These are phyloP conservation scores for Neolentinus lepideus DNA, from an alignment of 1,284 basidiomycete species.

Conservation along the genomic window DNA sequence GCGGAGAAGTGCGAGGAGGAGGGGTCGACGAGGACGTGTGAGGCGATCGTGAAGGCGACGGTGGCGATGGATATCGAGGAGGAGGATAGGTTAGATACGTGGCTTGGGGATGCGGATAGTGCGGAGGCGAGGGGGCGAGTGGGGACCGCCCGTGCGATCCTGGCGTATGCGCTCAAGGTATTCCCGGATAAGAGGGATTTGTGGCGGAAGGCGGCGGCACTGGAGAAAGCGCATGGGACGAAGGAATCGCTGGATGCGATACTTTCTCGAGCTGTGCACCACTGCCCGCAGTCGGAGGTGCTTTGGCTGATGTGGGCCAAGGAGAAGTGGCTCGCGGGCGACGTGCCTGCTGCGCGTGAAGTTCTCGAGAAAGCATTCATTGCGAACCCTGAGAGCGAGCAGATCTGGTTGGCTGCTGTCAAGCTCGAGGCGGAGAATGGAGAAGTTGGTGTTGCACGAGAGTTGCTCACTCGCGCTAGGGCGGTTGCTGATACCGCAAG, in stretches of 20 bases:
- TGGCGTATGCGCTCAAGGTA: conserved; percentile 87
- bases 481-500: conserved; percentile 87
- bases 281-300: conserved; percentile 91
- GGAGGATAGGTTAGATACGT: conserved; percentile 85
- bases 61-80: conserved; percentile 94
- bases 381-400: conserved; percentile 93
- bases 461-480: conserved; percentile 83
- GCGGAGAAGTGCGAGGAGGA: conserved; percentile 90
- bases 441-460: conserved; percentile 78
- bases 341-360: conserved; percentile 81
- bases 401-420: conserved; percentile 95
- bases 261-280: conserved; percentile 75
- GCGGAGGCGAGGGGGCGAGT: conserved; percentile 72
- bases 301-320: conserved; percentile 98
- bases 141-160: conserved; percentile 80
- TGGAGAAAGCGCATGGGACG: conserved; percentile 88
- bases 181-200: conserved; percentile 80
- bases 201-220: conserved; percentile 87
- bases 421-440: conserved; percentile 95
- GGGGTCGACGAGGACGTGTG: conserved; percentile 80
- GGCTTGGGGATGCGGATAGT: conserved; percentile 88
- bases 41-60: conserved; percentile 94
- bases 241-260: conserved; percentile 79
- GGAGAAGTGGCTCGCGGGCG: conserved; percentile 87
- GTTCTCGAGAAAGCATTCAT: conserved; percentile 89